Base-by-base conservation (phyloP, 2,329 filamentous ascomycete genomes). In the Ascochyta clinopodiicola region DNA sequence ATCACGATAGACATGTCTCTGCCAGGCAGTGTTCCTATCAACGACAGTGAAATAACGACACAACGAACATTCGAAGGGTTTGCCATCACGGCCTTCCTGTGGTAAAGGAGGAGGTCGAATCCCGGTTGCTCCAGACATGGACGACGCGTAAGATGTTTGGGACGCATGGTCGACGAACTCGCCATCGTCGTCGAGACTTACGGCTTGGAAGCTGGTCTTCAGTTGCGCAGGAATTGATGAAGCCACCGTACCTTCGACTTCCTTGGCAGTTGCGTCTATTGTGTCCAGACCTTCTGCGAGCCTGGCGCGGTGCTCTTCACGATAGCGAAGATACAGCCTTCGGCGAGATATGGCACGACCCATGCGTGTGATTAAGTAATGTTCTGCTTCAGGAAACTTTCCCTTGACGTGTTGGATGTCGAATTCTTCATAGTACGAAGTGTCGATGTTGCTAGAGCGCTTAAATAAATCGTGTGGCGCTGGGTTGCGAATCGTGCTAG, bases 241-340 rank as follows among this genome's bases (percentile, higher is more conserved):
- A 27, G 39, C 39, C 24, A 42, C 39, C 13, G 24, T 42, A 3
- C 39, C 24, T 15, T 29, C 39, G 10, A 36, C 27, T 37, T 29
- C 24, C 12, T 29, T 24, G 25, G 31, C 13, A 15, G 9, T 35
- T 27, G 25, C 15, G 6, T 34, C 12, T 8, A 6, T 15, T 32
- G 12, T 7, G 27, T 59, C 44, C 13, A 64, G 40, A 6, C 44
- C 70, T 69, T 29, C 27, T 12, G 27, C 27, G 10, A 29, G 27
- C 12, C 63, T 52, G 34, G 62, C 37, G 6, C 39, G 39, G n/a
- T 75, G 71, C 8, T 64, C 56, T 36, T 71, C 45, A n/a, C 70
- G 58, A 51, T 74, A 75, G 7, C 60, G 60, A 4, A 75, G 58
- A 32, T 71, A 67, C 48, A 72, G 70, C 25, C 72, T 57, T 35